Conservation (phyloP, 441 rosid species). For the Brassica balearica region DNA sequence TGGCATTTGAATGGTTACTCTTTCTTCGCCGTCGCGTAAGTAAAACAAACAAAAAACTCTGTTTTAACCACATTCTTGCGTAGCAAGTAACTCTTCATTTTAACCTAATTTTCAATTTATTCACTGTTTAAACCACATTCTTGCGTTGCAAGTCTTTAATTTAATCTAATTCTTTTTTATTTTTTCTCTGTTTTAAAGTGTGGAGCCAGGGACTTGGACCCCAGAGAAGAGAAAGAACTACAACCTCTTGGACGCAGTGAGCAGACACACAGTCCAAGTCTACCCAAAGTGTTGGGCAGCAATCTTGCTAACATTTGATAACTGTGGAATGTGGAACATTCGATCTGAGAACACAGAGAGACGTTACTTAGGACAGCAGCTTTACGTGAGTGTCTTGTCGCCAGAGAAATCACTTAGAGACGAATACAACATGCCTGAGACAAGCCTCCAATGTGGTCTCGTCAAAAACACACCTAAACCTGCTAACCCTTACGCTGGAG, state of each 20-base stretch:
- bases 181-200: constrained; percentile 36
- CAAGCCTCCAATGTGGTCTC: constrained; percentile 1
- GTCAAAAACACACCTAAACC: constrained; percentile 47
- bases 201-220: background rate
- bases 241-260: background rate
- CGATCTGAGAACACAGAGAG: constrained; percentile 2
- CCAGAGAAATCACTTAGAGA: constrained; percentile 2
- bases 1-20: constrained; percentile 53
- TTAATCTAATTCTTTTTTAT: constrained; percentile 10
- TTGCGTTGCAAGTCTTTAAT: background rate
- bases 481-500: constrained; percentile 57
- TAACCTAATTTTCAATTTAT: background rate
- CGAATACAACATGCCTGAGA: constrained; percentile 3
- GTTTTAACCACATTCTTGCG: constrained; percentile 11
- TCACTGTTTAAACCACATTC: background rate
- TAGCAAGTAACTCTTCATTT: background rate
- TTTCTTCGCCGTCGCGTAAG: constrained; percentile 74
- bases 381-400: constrained; percentile 1
- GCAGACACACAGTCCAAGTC: background rate
- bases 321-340: constrained; percentile 8
- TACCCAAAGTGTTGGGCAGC: constrained; percentile 4
- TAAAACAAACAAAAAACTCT: constrained; percentile 15
- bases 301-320: background rate
- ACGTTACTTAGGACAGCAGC: constrained; percentile 6
- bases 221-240: constrained; percentile 7